These are phyloP conservation scores for Lodderomyces parapsilosis DNA, from an alignment of 1,139 yeast genomes.

Conservation along the genomic window DNA sequence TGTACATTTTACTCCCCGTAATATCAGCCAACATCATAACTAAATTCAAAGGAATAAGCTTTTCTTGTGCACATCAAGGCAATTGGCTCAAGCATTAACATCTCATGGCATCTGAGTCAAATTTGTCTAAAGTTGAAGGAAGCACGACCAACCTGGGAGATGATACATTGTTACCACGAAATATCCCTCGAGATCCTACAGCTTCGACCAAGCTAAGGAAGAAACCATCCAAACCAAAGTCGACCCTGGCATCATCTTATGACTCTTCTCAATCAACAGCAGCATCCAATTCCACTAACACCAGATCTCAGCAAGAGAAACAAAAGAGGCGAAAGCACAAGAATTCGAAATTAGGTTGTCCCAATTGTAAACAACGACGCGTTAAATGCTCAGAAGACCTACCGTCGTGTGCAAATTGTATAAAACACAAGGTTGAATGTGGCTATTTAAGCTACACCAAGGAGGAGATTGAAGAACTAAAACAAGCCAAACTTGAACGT, in stretches of 20 bases:
- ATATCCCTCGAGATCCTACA: not conserved
- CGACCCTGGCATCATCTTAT: not conserved
- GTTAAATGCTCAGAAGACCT: conserved; percentile 45
- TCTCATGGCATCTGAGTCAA: not conserved
- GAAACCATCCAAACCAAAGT: not conserved
- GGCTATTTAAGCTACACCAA: conserved; percentile 39
- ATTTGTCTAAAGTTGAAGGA: not conserved
- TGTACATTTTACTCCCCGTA: too few species aligned
- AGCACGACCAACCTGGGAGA: not conserved
- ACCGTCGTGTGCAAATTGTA: conserved; percentile 42
- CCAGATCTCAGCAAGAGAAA: conserved; percentile 6
- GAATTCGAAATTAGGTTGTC: conserved; percentile 39
- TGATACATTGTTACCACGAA: not conserved
- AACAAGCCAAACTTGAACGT: conserved; percentile 18
- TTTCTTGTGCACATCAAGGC: too few species aligned
- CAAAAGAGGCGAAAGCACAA: conserved; percentile 30
- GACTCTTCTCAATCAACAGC: not conserved
- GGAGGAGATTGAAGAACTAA: conserved; percentile 33
- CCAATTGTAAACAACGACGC: conserved; percentile 44
- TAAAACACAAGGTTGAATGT: conserved; percentile 42
- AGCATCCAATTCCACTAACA: not conserved
- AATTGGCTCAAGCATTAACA: not conserved
- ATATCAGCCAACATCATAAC: too few species aligned
- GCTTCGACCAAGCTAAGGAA: not conserved
- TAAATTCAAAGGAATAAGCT: too few species aligned